Base-by-base conservation (phyloP, 495 filamentous ascomycete genomes). In the Penicillium robsamsonii region DNA sequence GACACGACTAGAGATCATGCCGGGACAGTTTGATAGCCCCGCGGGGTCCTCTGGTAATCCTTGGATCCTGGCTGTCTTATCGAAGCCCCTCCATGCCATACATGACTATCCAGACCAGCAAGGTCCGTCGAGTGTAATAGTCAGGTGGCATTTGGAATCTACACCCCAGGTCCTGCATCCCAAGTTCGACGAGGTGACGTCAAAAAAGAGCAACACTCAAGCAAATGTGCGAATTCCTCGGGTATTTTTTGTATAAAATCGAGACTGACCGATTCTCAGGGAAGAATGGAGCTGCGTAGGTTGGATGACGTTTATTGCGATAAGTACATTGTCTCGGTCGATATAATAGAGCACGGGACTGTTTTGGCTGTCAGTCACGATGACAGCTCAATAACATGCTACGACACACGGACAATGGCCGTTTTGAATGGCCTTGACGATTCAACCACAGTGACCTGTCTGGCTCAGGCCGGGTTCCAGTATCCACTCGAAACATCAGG, bases 371-470 rank as follows among this genome's bases (percentile, higher is more conserved):
- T 95, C 50, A 79, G 78, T 11, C 86, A 86, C 50, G 87, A 86
- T 59, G 91, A 94, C 61, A 89, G 90, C 15, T 87, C 86, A 0
- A 75, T 92, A 27, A 81, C 91, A 48, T 90, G 92, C 66, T 84
- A 90, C 46, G 86, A 94, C 56, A 81, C 89, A 11, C 73, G 77
- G 50, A 88, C 84, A 4, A 84, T 94, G 84, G 70, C 78, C 2
- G 71, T 83, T 37, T 76, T 92, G 1, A 84, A 78, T 55, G 77
- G 80, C 11, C 76, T 87, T 52, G 75, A 77, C n/a, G 84, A 87
- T 63, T 55, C 80, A 11, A 81, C 82, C 45, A 82, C 75, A 22
- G 84, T 94, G 43, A 85, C 78, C 38, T 86, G 83, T 60, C 72
- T 90, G 9, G 75, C 83, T 13, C 89, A 93, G 67, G 82, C 86